Evolutionary conservation across 2,329 filamentous ascomycete species (phyloP), one percentile per base, ranked within the genome.

Genomic region (Paraphoma sp.): DNA sequence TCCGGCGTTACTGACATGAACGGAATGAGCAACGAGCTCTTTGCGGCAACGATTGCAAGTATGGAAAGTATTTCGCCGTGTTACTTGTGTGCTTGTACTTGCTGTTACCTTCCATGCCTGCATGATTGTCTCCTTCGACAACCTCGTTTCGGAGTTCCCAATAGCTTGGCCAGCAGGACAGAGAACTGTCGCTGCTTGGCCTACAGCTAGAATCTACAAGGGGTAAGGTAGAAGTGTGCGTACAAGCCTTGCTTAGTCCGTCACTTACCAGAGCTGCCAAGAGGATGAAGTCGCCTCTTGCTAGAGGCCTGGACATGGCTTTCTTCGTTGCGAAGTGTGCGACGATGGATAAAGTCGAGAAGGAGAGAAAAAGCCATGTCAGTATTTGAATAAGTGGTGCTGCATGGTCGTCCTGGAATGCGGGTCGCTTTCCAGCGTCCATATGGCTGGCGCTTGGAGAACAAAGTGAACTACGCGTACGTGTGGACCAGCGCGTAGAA

Each of bases 291-390:
- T 60, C 57, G 3, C 46, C 45, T 16, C 12, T 16, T 1, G 41
- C 41, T 2, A 60, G n/a, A 0, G 14, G 57, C 30, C n/a, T 54
- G 0, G 54, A 42, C 36, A 57, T 47, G 10, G 43, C 50, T 12
- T 29, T 51, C 33, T 57, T 60, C 3, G 57, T 57, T 28, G 54
- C 51, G 18, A 57, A 56, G 18, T 60, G 50, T 10, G 54, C 51
- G 11, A 38, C 16, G 1, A 57, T 31, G 5, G 54, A 45, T 17
- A 44, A 12, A n/a, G 9, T 54, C 1, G 54, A 54, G 40, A 57
- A 57, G 3, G 50, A 33, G 2, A 57, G 47, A 4, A 60, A 57
- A 0, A 60, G 45, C 56, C 53, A 59, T 11, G 56, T 23, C 4
- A 59, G 48, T 1, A 59, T 53, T 10, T 59, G 57, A 4, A 57